These are phyloP conservation scores for Prunus kanzakura DNA, from an alignment of 306 rosid species.

Conservation along the genomic window DNA sequence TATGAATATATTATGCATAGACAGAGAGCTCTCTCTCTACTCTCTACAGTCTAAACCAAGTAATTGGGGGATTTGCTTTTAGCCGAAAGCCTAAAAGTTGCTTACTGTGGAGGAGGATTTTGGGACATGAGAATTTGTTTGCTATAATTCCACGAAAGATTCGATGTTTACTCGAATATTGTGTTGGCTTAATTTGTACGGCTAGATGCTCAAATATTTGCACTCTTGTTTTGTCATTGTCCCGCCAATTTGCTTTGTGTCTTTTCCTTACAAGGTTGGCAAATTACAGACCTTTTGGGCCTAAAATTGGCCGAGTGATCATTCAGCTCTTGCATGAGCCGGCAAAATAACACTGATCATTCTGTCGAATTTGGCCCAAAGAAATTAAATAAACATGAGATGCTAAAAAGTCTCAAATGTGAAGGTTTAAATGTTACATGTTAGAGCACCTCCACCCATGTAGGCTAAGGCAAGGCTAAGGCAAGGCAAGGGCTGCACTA, in stretches of 20 bases:
- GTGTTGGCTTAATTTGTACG: not conserved
- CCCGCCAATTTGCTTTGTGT: too few relatives aligned
- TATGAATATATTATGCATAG: not conserved
- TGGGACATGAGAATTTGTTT: not conserved
- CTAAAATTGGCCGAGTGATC: not conserved
- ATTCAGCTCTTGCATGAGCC: not conserved
- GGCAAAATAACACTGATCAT: too few relatives aligned
- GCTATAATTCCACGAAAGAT: not conserved
- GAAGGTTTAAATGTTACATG: too few relatives aligned
- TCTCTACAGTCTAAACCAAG: not conserved
- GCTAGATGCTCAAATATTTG: not conserved
- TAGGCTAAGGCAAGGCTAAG: too few relatives aligned
- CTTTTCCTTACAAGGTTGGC: too few relatives aligned
- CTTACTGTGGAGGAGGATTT: not conserved
- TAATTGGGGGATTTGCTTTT: not conserved
- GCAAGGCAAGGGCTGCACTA: too few relatives aligned
- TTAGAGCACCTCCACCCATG: too few relatives aligned
- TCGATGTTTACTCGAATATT: not conserved
- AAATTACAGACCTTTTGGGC: not conserved
- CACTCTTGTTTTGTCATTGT: not conserved
- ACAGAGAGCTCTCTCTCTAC: not conserved
- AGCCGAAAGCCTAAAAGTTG: slow-evolving; percentile 2
- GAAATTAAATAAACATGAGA: too few relatives aligned
- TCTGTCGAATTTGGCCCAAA: too few relatives aligned
- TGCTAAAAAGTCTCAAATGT: too few relatives aligned